phyloP scores from a whole-genome alignment of 257 asterid species.

The Fraxinus quadrangulata region DNA sequence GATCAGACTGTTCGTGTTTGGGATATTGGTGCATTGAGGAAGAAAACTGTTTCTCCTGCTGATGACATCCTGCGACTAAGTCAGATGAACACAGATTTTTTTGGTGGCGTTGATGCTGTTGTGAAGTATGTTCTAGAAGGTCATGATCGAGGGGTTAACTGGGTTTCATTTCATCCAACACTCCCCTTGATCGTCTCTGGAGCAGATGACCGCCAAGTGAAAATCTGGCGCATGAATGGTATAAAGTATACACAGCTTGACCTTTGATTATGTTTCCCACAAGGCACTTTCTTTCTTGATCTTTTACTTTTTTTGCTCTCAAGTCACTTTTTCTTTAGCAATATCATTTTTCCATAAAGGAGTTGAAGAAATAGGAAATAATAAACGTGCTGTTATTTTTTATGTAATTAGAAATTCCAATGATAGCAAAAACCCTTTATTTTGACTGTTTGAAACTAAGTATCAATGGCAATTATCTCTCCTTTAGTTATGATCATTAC shows the following conservation, averaged over 20 bases:
- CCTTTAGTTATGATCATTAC: not conserved
- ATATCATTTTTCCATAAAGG: not conserved
- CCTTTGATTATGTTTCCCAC: not conserved
- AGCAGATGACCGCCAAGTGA: constrained; percentile 98
- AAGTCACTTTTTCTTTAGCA: not conserved
- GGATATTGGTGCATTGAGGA: constrained; percentile 95
- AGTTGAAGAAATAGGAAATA: not conserved
- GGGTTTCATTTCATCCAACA: constrained; percentile 99
- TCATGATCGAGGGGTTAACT: constrained; percentile 95
- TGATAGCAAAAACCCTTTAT: not conserved
- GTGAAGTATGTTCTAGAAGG: constrained; percentile 98
- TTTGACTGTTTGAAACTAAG: constrained; percentile 1
- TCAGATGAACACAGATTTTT: constrained; percentile 92
- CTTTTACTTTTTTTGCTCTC: not conserved
- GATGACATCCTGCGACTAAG: constrained; percentile 84
- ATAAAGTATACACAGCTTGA: constrained; percentile 43
- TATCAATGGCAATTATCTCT: not conserved
- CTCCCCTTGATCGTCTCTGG: constrained; percentile 97
- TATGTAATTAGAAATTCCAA: not conserved
- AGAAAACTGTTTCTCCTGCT: constrained; percentile 92
- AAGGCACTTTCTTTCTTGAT: not conserved
- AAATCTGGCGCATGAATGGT: constrained; percentile 99
- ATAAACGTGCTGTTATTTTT: not conserved
- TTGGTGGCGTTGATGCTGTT: constrained; percentile 99
- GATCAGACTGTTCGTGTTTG: constrained; percentile 98